Evolutionary conservation across 352 stramenopile genomes (phyloP).

Genomic region (Pilasporangium apinafurcum): DNA sequence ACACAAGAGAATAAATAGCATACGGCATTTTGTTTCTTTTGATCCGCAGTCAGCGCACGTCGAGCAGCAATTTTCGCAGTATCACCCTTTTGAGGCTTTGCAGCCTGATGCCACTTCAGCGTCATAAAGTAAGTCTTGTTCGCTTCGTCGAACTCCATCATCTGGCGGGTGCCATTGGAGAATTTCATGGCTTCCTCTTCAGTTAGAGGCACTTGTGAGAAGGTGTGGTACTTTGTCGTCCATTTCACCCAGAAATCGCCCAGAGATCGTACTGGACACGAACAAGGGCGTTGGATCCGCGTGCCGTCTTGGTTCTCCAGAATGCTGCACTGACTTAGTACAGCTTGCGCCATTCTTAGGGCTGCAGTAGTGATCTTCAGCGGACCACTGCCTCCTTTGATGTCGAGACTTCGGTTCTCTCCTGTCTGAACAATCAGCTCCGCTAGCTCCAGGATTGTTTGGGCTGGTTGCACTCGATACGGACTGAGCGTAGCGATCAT

Average conservation of each 20-base stretch:
- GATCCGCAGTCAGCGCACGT: slow-evolving; percentile 48
- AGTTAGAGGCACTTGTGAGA: slow-evolving; percentile 48
- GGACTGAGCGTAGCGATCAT: slow-evolving; percentile 52
- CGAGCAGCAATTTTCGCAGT: slow-evolving; percentile 79
- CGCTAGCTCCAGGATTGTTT: slow-evolving; percentile 39
- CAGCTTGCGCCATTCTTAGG: slow-evolving; percentile 52
- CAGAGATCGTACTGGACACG: slow-evolving; percentile 66
- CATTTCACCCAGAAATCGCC: slow-evolving; percentile 79
- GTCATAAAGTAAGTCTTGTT: slow-evolving; percentile 65
- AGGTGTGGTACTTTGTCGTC: slow-evolving; percentile 74
- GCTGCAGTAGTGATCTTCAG: slow-evolving; percentile 48
- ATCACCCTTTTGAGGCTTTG: slow-evolving; percentile 78
- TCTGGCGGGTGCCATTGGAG: slow-evolving; percentile 66
- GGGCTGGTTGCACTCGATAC: slow-evolving; percentile 23
- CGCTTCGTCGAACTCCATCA: slow-evolving; percentile 72
- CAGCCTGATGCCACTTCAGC: slow-evolving; percentile 79
- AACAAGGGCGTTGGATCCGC: slow-evolving; percentile 62
- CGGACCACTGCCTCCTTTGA: slow-evolving; percentile 13
- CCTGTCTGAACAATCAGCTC: slow-evolving; percentile 35
- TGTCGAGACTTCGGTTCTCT: slow-evolving; percentile 37
- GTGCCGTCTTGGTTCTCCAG: slow-evolving; percentile 45
- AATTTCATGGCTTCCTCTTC: slow-evolving; percentile 61
- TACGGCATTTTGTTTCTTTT: slow-evolving; percentile 72
- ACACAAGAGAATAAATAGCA: background rate
- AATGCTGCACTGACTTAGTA: slow-evolving; percentile 69